A percentile compares a stretch with the other conserved stretches of the same genome.
These are phyloP conservation scores for Phlyctochytrium planicorne DNA, from an alignment of 192 early-diverging fungal genomes.

Conservation along the genomic window DNA sequence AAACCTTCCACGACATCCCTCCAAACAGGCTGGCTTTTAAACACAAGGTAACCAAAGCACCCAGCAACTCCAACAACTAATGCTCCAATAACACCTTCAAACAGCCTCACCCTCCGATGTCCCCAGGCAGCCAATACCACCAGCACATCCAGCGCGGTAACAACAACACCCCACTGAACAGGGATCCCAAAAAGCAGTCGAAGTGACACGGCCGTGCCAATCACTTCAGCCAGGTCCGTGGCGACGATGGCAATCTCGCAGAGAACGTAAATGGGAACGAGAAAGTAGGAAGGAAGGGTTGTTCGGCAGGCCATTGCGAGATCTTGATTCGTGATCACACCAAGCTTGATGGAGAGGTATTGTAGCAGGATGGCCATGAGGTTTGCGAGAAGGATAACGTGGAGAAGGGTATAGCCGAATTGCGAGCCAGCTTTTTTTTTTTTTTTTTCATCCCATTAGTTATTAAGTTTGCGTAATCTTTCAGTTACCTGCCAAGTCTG, in stretches of 20 bases:
- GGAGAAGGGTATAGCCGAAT: conserved; percentile 72
- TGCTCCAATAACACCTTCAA: conserved; percentile 68
- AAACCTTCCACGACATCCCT: conserved; percentile 65
- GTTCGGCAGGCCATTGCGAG: conserved; percentile 68
- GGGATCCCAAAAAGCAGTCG: conserved; percentile 73
- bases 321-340: conserved; percentile 70
- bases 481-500: conserved; percentile 60
- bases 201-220: conserved; percentile 85
- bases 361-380: conserved; percentile 76
- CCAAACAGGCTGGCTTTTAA: conserved; percentile 56
- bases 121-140: conserved; percentile 65
- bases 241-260: conserved; percentile 78
- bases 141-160: conserved; percentile 74
- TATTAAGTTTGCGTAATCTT: background rate
- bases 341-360: conserved; percentile 73
- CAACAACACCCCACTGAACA: conserved; percentile 66
- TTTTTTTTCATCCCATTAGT: too few species aligned
- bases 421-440: conserved; percentile 70
- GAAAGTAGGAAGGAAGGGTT: conserved; percentile 58
- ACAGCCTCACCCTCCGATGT: conserved; percentile 58
- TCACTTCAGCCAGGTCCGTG: conserved; percentile 82
- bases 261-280: conserved; percentile 66
- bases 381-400: conserved; percentile 75
- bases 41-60: conserved; percentile 70
- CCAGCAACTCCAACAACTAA: conserved; percentile 60